Conservation (phyloP, 345 rosid species). For the Geranium rotundifolium region DNA sequence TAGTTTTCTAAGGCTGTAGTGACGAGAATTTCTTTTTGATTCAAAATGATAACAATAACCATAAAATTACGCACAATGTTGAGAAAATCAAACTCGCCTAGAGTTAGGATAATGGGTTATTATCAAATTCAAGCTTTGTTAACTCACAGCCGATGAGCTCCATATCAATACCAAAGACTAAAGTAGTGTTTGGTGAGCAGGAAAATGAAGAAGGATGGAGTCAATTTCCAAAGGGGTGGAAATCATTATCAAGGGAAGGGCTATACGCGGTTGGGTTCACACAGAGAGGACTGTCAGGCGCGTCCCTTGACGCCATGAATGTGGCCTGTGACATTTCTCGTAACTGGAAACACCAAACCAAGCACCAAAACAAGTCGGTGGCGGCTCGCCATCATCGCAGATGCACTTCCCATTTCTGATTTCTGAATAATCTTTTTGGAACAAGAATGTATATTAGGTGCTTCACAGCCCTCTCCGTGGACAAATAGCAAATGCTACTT, state of each 20-base stretch:
- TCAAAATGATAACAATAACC: too few species aligned
- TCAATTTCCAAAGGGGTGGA: conserved; percentile 83
- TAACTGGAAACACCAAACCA: conserved; percentile 61
- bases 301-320: conserved; percentile 57
- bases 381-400: conserved; percentile 71
- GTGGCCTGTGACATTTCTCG: conserved; percentile 64
- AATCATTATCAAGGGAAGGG: conserved; percentile 69
- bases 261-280: conserved; percentile 94
- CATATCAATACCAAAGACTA: too few species aligned
- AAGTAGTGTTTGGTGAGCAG: conserved; percentile 20
- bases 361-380: conserved; percentile 44
- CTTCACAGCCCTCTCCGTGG: not conserved
- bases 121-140: too few species aligned
- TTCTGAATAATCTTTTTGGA: too few species aligned
- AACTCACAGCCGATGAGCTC: too few species aligned
- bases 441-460: too few species aligned
- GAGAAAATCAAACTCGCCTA: too few species aligned
- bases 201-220: conserved; percentile 57
- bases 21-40: too few species aligned
- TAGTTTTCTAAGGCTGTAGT: too few species aligned
- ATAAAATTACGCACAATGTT: too few species aligned
- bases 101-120: too few species aligned
- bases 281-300: conserved; percentile 78
- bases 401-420: conserved; percentile 66
- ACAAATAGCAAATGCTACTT: not conserved